Base-by-base conservation (phyloP, 176 grass and related monocot species). In the Chloris gayana region DNA sequence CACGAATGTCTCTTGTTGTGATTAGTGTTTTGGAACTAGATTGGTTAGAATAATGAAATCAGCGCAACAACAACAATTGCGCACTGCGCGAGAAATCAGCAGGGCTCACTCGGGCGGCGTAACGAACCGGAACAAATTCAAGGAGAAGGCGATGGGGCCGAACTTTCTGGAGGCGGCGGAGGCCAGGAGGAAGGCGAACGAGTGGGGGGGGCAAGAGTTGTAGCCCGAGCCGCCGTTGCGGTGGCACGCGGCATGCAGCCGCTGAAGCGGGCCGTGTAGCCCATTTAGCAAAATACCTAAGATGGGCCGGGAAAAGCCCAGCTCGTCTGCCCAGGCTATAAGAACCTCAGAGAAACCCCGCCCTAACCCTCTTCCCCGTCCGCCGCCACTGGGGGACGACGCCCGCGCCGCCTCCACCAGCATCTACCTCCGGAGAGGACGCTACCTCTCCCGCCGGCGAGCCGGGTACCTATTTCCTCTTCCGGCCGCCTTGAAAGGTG, bases 161-260 rank as follows among this genome's bases (percentile, higher is more conserved):
- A 85, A 73, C 78, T 67, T 76, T 22, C 9, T 13, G 30, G 66
- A 77, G 58, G 47, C 78, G 66, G 59, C 44, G 59, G 29, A 6
- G 4, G 39, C 59, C 47, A 32, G 45, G 22, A n/a, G 30, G 81
- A 67, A 69, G 75, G 22, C 13, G 73, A 44, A 26, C 1, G 22
- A 8, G 24, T 21, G n/a, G n/a, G n/a, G 54, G 51, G 22, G 56
- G 50, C 50, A 58, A n/a, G 56, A 11, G 31, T 47, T 38, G 34
- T 31, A 50, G 84, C 80, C 35, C 71, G 42, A 82, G 79, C 67
- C 58, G 85, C 42, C 39, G 59, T 39, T 47, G 49, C 19, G 50
- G 72, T 56, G 30, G 18, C 70, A 44, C 17, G 31, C 58, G 68
- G 75, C 63, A 3, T n/a, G n/a, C n/a, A n/a, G n/a, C n/a, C n/a